Evolutionary conservation across 208 protist genomes (phyloP).

Genomic region (Acanthamoeba castellanii): DNA sequence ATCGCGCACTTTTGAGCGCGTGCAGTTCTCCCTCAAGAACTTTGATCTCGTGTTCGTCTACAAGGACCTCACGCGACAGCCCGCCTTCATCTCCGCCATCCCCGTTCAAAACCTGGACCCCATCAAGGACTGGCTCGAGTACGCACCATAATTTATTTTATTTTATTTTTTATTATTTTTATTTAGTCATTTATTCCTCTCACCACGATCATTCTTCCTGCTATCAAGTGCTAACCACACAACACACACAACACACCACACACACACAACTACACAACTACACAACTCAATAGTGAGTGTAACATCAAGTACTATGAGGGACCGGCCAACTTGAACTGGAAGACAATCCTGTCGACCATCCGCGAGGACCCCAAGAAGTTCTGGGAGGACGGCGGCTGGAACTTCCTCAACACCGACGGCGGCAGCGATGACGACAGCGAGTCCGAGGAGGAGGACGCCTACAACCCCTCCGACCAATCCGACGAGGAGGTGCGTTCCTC

Average conservation of each 20-base stretch:
- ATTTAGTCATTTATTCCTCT: constrained; percentile 13
- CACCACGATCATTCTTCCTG: background rate
- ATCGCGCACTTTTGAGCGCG: constrained; percentile 86
- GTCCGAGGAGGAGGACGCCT: constrained; percentile 86
- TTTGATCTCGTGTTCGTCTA: constrained; percentile 98
- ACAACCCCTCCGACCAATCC: background rate
- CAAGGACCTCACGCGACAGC: constrained; percentile 95
- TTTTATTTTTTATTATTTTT: constrained; percentile 20
- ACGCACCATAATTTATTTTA: background rate
- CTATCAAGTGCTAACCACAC: no score
- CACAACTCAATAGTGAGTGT: constrained; percentile 74
- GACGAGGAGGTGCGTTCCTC: constrained; percentile 86
- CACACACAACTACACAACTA: no score
- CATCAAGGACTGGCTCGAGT: constrained; percentile 90
- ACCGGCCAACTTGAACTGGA: constrained; percentile 87
- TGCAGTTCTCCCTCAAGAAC: constrained; percentile 89
- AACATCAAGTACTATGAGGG: constrained; percentile 90
- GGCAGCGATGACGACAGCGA: constrained; percentile 93
- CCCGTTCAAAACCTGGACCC: constrained; percentile 86
- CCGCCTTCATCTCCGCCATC: constrained; percentile 85
- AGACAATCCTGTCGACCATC: constrained; percentile 92
- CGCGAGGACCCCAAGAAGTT: constrained; percentile 91
- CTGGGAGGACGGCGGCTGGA: constrained; percentile 88
- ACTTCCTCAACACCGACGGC: constrained; percentile 87
- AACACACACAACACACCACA: no score